These are phyloP conservation scores for Glarea lozoyensis DNA, from an alignment of 495 filamentous ascomycete species.

Conservation along the genomic window DNA sequence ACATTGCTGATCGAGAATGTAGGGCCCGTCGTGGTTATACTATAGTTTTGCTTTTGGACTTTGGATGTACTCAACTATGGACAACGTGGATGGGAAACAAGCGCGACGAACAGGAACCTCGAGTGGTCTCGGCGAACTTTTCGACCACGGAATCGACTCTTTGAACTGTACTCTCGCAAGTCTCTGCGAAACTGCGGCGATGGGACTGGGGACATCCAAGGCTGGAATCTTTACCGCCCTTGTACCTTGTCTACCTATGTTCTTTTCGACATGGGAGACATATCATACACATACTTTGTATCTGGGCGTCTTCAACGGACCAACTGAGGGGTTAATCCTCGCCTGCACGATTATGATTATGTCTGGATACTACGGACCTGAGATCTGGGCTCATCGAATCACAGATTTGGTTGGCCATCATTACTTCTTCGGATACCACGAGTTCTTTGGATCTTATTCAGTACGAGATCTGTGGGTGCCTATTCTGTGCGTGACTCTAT, in stretches of 20 bases:
- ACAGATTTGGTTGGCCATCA: slow-evolving; percentile 51
- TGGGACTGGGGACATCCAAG: slow-evolving; percentile 76
- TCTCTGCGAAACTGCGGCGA: slow-evolving; percentile 78
- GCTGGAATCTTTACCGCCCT: slow-evolving; percentile 87
- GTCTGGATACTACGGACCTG: slow-evolving; percentile 79
- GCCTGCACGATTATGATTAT: slow-evolving; percentile 77
- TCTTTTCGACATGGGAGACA: slow-evolving; percentile 99
- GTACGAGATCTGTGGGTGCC: slow-evolving; percentile 79
- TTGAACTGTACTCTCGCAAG: slow-evolving; percentile 91
- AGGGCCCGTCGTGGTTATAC: slow-evolving; percentile 88
- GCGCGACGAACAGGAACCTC: slow-evolving; percentile 91
- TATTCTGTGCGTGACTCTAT: slow-evolving; percentile 60
- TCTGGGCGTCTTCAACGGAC: slow-evolving; percentile 93
- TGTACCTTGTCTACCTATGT: slow-evolving; percentile 91
- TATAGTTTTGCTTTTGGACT: slow-evolving; percentile 89
- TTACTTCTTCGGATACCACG: slow-evolving; percentile 31
- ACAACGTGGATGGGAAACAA: slow-evolving; percentile 98
- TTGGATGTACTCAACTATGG: slow-evolving; percentile 98
- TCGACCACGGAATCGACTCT: slow-evolving; percentile 98
- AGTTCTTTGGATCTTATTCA: slow-evolving; percentile 24
- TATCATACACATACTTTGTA: slow-evolving; percentile 98
- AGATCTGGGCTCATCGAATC: slow-evolving; percentile 75
- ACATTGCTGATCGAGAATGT: slow-evolving; percentile 1
- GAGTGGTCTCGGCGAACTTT: slow-evolving; percentile 88
- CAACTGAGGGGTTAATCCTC: slow-evolving; percentile 89